Base-by-base conservation (phyloP, 768 basidiomycete genomes). In the Boletus huronensis region DNA sequence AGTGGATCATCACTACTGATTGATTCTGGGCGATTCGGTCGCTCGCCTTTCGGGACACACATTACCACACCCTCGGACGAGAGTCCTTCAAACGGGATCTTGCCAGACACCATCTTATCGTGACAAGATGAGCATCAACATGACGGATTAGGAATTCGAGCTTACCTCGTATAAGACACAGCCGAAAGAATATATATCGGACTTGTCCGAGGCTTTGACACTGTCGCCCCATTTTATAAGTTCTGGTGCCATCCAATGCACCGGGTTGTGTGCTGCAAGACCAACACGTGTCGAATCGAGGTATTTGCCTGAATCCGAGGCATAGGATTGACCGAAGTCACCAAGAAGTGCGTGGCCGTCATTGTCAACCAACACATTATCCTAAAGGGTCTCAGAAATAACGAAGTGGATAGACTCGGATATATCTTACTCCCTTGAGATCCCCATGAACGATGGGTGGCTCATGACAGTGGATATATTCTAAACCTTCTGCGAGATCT, bases 401-500 rank as follows among this genome's bases (percentile, higher is more conserved):
- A 40, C 17, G 16, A 46, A 26, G 13, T 42, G n/a, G 34, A 48
- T 41, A 8, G 3, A 17, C n/a, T 57, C 3, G 17, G 17, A 45
- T 19, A 21, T 49, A 21, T 36, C 68, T 61, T 46, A 56, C 76
- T 29, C 69, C 70, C 57, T 77, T 78, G 26, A 78, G 29, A 58
- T 78, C 77, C 7, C 76, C 73, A 25, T 78, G 76, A 14, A 75
- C 56, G 26, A 78, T 63, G 29, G 68, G 63, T 0, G 68, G 68
- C 4, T 65, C 50, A 16, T 59, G 57, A 7, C 6, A 17, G 23
- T 71, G 68, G 21, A 71, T 55, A 36, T 65, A 71, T 13, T 40
- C 16, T 13, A 69, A 56, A 25, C 32, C 70, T 36, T 57, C 36
- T 8, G 64, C 65, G 28, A 67, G 50, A 29, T 59, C 66, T 35